A percentile compares a stretch with the other conserved stretches of the same genome.
phyloP scores from a whole-genome alignment of 495 filamentous ascomycete genomes.

The Xylaria palmicola region DNA sequence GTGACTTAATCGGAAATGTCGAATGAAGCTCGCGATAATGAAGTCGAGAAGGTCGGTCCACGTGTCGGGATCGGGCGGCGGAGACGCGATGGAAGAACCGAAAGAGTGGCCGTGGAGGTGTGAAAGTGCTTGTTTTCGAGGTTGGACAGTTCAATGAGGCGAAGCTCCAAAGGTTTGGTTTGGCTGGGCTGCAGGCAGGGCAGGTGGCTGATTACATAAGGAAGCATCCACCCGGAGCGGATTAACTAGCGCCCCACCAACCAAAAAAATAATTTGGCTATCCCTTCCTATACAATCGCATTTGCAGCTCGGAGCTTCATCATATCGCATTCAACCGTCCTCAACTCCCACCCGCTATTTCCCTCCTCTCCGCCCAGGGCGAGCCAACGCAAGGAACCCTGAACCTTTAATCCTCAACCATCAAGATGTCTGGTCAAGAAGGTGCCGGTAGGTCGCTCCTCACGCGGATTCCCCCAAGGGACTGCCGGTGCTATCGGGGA shows the following conservation, averaged over 20 bases:
- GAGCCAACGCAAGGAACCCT: slow-evolving; percentile 67
- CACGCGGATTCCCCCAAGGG: not conserved
- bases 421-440: slow-evolving; percentile 52
- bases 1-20: slow-evolving; percentile 23
- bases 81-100: slow-evolving; percentile 21
- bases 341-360: slow-evolving; percentile 4
- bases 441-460: slow-evolving; percentile 36
- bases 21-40: slow-evolving; percentile 14
- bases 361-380: slow-evolving; percentile 40
- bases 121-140: slow-evolving; percentile 28
- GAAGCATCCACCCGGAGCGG: slow-evolving; percentile 33
- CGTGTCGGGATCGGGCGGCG: slow-evolving; percentile 13
- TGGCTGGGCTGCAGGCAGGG: not conserved
- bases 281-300: not conserved
- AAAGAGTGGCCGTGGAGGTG: slow-evolving; percentile 6
- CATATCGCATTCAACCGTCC: slow-evolving; percentile 4
- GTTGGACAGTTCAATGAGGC: slow-evolving; percentile 39
- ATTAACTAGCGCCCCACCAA: slow-evolving; percentile 12
- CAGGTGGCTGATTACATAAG: slow-evolving; percentile 29
- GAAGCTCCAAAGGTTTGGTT: slow-evolving; percentile 26
- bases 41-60: slow-evolving; percentile 9
- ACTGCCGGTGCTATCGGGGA: not conserved
- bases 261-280: not conserved
- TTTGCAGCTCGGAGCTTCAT: not conserved
- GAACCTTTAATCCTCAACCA: slow-evolving; percentile 16